Conservation (phyloP, 2,329 filamentous ascomycete species). For the Ophiosphaerella korrae region DNA sequence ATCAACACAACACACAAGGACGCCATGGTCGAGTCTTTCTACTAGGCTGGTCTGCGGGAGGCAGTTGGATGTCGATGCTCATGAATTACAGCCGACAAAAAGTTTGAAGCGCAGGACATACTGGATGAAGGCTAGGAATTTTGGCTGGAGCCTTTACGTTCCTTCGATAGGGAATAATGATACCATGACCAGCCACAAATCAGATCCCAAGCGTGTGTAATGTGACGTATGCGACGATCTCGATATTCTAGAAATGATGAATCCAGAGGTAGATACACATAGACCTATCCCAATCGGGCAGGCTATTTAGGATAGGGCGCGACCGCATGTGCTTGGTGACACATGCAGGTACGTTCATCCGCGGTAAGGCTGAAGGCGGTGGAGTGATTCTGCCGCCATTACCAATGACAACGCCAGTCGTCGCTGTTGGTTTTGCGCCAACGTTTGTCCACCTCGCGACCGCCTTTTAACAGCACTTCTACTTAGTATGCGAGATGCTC, state of each 20-base stretch:
- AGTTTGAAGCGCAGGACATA: slow-evolving; percentile 2
- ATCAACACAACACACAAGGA: slow-evolving; percentile 91
- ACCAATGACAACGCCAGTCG: slow-evolving; percentile 14
- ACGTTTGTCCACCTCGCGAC: slow-evolving; percentile 1
- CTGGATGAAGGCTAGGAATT: neutral
- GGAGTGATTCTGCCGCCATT: slow-evolving; percentile 21
- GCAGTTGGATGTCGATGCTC: slow-evolving; percentile 4
- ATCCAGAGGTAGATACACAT: no score
- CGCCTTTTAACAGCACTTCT: neutral
- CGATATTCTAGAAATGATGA: neutral
- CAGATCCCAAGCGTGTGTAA: neutral
- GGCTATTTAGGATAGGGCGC: no score
- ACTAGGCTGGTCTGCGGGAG: slow-evolving; percentile 60
- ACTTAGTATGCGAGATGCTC: neutral
- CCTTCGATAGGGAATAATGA: slow-evolving; percentile 27
- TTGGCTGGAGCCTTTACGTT: neutral
- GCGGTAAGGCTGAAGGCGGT: slow-evolving; percentile 41
- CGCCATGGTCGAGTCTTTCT: slow-evolving; percentile 98
- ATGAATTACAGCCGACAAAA: neutral
- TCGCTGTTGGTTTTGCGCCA: slow-evolving; percentile 20
- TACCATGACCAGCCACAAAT: slow-evolving; percentile 20
- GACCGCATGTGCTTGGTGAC: neutral
- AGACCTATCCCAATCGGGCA: no score
- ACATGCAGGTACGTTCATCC: slow-evolving; percentile 21
- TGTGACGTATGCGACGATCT: neutral